These are phyloP conservation scores for Papiliotrema flavescens DNA, from an alignment of 1,284 basidiomycete genomes.

Conservation along the genomic window DNA sequence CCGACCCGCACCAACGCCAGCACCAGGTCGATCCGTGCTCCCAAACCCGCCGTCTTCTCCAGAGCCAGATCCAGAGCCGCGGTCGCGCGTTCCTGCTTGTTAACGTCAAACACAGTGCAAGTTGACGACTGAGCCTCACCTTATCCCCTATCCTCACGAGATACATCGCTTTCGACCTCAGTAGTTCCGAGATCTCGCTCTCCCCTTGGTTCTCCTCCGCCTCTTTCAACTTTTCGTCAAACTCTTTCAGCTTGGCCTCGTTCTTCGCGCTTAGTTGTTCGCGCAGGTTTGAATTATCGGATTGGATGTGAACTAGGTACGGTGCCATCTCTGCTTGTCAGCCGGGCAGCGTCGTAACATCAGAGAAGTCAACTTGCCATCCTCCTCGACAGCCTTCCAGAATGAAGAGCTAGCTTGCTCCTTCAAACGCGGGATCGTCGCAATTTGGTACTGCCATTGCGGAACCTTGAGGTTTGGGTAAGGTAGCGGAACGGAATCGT, in stretches of 20 bases:
- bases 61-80: constrained; percentile 79
- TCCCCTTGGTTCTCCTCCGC: constrained; percentile 91
- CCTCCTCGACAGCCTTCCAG: constrained; percentile 74
- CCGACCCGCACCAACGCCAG: constrained; percentile 86
- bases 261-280: constrained; percentile 71
- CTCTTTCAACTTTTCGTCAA: constrained; percentile 77
- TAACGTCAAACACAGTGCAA: too few species aligned
- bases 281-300: constrained; percentile 60
- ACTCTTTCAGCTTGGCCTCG: constrained; percentile 65
- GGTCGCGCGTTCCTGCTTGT: constrained; percentile 70
- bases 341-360: not conserved
- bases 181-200: constrained; percentile 83
- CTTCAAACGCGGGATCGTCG: constrained; percentile 63
- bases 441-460: constrained; percentile 71
- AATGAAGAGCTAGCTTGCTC: constrained; percentile 64
- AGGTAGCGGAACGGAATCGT: constrained; percentile 70
- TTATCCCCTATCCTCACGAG: constrained; percentile 88
- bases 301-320: constrained; percentile 54
- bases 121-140: constrained; percentile 54
- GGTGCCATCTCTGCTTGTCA: constrained; percentile 69
- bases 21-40: constrained; percentile 88
- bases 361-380: constrained; percentile 58
- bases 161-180: constrained; percentile 82
- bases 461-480: constrained; percentile 79
- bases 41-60: constrained; percentile 88